A percentile compares a stretch with the other conserved stretches of the same genome.
Conservation (phyloP, 2,329 filamentous ascomycete species). For the Talaromyces funiculosus region DNA sequence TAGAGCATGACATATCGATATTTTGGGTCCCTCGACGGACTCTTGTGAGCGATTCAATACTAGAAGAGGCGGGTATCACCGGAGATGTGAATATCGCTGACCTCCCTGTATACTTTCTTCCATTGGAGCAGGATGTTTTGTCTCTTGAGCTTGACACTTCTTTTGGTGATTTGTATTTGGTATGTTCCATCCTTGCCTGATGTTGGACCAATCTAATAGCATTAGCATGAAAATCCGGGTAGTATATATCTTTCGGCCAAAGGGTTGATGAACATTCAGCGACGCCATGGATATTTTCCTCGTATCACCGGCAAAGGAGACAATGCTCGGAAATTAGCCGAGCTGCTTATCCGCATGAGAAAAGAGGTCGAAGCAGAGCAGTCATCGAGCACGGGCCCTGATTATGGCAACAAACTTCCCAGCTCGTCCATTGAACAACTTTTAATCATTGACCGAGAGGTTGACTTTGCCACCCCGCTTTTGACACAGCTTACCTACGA, state of each 20-base stretch:
- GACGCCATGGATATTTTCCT: slow-evolving; percentile 87
- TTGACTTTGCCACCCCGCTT: slow-evolving; percentile 85
- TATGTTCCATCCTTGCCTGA: slow-evolving; percentile 30
- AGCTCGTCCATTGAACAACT: slow-evolving; percentile 84
- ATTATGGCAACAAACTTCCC: slow-evolving; percentile 62
- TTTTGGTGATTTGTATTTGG: slow-evolving; percentile 80
- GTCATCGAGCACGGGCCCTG: slow-evolving; percentile 52
- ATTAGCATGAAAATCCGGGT: slow-evolving; percentile 74
- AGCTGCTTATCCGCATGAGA: slow-evolving; percentile 83
- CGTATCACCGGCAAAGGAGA: slow-evolving; percentile 94
- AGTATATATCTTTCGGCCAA: slow-evolving; percentile 83
- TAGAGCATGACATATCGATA: slow-evolving; percentile 91
- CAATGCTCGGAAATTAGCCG: slow-evolving; percentile 80
- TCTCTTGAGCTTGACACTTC: slow-evolving; percentile 85
- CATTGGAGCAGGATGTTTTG: slow-evolving; percentile 82
- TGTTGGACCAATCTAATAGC: slow-evolving; percentile 9
- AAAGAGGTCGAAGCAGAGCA: slow-evolving; percentile 83
- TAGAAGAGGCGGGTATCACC: slow-evolving; percentile 88
- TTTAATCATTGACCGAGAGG: slow-evolving; percentile 90
- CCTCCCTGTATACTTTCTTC: slow-evolving; percentile 82
- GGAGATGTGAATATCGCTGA: slow-evolving; percentile 88
- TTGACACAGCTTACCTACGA: slow-evolving; percentile 96
- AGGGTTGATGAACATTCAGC: slow-evolving; percentile 90
- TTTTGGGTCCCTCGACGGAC: slow-evolving; percentile 95
- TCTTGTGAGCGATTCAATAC: slow-evolving; percentile 78